Evolutionary conservation across 163 green algal genomes (phyloP).

Genomic region (Volvox carteri): DNA sequence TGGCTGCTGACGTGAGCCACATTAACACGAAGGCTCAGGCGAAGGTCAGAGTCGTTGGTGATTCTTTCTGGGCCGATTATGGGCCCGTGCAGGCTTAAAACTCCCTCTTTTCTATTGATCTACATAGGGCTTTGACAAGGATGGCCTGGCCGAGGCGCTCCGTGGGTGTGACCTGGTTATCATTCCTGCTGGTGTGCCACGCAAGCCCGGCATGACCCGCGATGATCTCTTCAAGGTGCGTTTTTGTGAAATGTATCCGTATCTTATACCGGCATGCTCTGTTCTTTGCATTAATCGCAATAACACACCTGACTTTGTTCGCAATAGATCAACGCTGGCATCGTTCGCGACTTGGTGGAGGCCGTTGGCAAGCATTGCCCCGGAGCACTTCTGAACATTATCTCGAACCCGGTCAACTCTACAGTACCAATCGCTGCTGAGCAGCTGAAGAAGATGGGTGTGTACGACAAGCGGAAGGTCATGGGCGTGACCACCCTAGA

Average conservation of each 20-base stretch:
- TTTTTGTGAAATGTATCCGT: background rate
- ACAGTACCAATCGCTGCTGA: conserved; percentile 95
- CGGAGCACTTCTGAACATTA: conserved; percentile 93
- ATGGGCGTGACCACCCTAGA: conserved; percentile 96
- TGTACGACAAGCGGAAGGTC: conserved; percentile 94
- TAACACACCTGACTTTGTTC: background rate
- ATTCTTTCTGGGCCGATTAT: background rate
- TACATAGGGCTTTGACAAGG: conserved; percentile 70
- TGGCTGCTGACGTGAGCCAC: conserved; percentile 98
- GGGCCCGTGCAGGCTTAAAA: background rate
- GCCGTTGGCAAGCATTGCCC: conserved; percentile 90
- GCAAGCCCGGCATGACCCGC: conserved; percentile 99
- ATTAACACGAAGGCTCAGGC: conserved; percentile 87
- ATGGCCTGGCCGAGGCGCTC: conserved; percentile 85
- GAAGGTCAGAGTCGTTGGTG: conserved; percentile 63
- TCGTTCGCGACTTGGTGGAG: conserved; percentile 88
- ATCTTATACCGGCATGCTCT: background rate
- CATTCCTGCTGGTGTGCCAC: conserved; percentile 97
- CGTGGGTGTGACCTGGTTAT: conserved; percentile 93
- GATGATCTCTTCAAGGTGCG: conserved; percentile 98
- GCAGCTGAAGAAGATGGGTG: conserved; percentile 87
- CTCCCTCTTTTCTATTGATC: background rate
- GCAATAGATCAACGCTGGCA: conserved; percentile 82
- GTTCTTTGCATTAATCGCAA: background rate
- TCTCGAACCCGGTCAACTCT: conserved; percentile 97